phyloP scores from a whole-genome alignment of 2,329 filamentous ascomycete species.

The Trichoderma atroviride region DNA sequence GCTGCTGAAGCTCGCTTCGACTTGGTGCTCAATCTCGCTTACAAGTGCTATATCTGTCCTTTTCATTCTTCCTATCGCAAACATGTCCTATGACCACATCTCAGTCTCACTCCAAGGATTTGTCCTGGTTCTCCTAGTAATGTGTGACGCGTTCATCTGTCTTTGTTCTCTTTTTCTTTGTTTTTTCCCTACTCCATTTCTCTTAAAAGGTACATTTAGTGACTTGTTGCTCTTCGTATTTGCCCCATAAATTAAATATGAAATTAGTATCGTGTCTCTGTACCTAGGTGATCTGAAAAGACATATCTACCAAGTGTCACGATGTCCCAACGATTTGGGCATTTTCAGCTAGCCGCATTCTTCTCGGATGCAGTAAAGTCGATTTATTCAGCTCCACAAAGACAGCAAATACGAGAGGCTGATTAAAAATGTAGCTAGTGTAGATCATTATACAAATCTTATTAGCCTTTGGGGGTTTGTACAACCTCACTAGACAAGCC shows the following conservation, averaged over 20 bases:
- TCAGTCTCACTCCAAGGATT: neutral
- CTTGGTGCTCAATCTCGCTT: no score
- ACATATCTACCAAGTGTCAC: neutral
- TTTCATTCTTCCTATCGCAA: no score
- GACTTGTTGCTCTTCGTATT: no score
- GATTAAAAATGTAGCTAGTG: neutral
- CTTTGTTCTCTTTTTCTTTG: neutral
- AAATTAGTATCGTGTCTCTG: neutral
- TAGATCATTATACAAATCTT: neutral
- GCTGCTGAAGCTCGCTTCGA: no score
- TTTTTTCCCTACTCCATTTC: neutral
- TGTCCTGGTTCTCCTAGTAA: neutral
- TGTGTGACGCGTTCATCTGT: neutral
- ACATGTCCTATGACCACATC: neutral
- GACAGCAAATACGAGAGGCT: neutral
- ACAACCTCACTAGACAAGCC: conserved; percentile 8
- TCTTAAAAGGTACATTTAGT: neutral
- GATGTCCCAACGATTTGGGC: neutral
- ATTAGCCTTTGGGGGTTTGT: neutral
- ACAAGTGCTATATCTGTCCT: no score
- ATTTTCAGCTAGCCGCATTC: neutral
- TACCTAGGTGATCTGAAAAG: neutral
- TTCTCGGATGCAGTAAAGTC: neutral
- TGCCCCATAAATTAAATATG: neutral
- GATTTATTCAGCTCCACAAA: neutral